Evolutionary conservation across 2,329 filamentous ascomycete species (phyloP).

Genomic region (Neophaeococcomyces aloes): DNA sequence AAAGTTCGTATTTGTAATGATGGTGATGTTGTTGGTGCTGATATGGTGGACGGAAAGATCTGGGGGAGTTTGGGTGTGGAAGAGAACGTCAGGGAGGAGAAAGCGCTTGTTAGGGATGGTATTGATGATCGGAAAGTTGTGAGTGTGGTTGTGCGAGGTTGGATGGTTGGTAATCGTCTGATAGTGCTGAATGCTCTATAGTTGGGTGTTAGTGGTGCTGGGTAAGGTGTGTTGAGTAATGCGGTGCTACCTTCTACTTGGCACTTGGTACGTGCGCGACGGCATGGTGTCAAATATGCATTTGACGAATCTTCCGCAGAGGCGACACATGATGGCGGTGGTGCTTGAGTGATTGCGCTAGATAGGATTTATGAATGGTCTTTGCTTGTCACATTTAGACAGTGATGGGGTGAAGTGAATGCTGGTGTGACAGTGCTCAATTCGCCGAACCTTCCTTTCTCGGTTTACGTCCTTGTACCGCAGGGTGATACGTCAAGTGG

Average conservation of each 20-base stretch:
- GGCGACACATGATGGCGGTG: conserved; percentile 22
- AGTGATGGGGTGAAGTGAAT: not conserved
- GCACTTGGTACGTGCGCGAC: conserved; percentile 15
- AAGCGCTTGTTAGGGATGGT: conserved; percentile 11
- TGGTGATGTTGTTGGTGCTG: conserved; percentile 4
- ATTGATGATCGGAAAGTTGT: conserved; percentile 6
- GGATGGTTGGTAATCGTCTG: conserved; percentile 9
- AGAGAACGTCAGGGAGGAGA: conserved; percentile 6
- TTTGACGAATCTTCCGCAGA: conserved; percentile 21
- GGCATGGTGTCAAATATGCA: conserved; percentile 23
- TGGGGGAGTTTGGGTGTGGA: conserved; percentile 8
- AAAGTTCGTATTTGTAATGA: conserved; percentile 23
- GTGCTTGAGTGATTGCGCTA: no score
- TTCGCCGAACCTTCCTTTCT: conserved; percentile 14
- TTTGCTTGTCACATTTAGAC: no score
- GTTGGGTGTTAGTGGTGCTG: not conserved
- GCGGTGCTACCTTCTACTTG: conserved; percentile 14
- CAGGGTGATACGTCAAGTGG: not conserved
- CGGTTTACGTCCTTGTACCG: not conserved
- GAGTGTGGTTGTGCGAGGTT: not conserved
- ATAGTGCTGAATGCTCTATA: conserved; percentile 18
- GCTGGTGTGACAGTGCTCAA: not conserved
- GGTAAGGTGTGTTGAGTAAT: conserved; percentile 3
- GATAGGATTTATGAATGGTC: no score
- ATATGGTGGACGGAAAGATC: not conserved